Evolutionary conservation across 352 stramenopile species (phyloP).

Genomic region (Phytophthora citrophthora): DNA sequence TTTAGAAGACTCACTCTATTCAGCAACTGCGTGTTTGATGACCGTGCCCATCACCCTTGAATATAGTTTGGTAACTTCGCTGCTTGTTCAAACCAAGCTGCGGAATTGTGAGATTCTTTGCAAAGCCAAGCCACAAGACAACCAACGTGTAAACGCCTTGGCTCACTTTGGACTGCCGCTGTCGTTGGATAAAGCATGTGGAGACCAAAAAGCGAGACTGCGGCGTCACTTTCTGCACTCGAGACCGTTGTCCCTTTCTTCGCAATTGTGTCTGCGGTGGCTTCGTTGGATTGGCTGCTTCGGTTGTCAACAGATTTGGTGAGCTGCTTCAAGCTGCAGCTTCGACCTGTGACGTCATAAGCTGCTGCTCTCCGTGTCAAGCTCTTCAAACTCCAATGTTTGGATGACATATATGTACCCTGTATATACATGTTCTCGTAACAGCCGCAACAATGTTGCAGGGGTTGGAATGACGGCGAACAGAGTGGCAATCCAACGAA

Average conservation of each 20-base stretch:
- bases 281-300: constrained; percentile 16
- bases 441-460: too few species aligned
- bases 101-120: constrained; percentile 11
- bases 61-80: constrained; percentile 10
- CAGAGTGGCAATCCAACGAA: too few species aligned
- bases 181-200: constrained; percentile 10
- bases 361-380: constrained; percentile 1
- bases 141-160: constrained; percentile 3
- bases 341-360: constrained; percentile 18
- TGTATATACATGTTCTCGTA: too few species aligned
- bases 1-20: constrained; percentile 3
- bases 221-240: constrained; percentile 23
- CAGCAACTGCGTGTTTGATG: constrained; percentile 33
- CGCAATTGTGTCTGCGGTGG: constrained; percentile 13
- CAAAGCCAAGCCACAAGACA: constrained; percentile 6
- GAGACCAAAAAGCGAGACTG: constrained; percentile 8
- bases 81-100: constrained; percentile 4
- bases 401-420: too few species aligned
- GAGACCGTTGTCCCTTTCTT: constrained; percentile 8
- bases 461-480: too few species aligned
- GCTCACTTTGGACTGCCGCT: constrained; percentile 1
- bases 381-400: constrained; percentile 43
- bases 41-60: constrained; percentile 4
- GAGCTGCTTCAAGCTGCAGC: neutral
- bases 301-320: neutral